These are phyloP conservation scores for Mitragyna speciosa DNA, from an alignment of 257 asterid species.

Conservation along the genomic window DNA sequence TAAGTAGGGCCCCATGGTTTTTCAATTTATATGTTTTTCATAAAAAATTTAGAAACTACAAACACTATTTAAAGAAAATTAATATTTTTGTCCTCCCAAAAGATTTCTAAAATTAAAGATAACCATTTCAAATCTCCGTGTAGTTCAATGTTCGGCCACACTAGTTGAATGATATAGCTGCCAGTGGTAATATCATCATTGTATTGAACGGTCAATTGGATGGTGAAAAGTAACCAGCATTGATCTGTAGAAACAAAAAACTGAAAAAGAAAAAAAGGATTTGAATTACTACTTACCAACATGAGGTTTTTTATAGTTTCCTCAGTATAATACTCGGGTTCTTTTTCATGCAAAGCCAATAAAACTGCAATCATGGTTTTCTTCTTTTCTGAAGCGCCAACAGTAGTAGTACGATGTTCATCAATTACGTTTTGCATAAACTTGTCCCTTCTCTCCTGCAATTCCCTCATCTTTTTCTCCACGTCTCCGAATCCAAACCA, in stretches of 20 bases:
- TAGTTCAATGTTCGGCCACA: not conserved
- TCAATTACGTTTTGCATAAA: slow-evolving; percentile 55
- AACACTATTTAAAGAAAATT: too few species aligned
- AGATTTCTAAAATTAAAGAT: too few species aligned
- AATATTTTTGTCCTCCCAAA: too few species aligned
- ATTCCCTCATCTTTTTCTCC: slow-evolving; percentile 34
- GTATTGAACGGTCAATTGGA: too few species aligned
- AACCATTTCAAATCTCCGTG: not conserved
- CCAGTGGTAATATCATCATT: not conserved
- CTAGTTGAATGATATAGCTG: too few species aligned
- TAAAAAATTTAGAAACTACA: too few species aligned
- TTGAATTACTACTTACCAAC: slow-evolving; percentile 27
- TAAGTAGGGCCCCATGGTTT: too few species aligned
- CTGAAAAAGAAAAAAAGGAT: not conserved
- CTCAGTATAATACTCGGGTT: slow-evolving; percentile 49
- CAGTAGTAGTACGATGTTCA: slow-evolving; percentile 32
- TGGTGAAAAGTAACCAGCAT: not conserved
- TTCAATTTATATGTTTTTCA: too few species aligned
- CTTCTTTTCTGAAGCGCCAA: slow-evolving; percentile 2
- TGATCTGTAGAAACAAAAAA: not conserved
- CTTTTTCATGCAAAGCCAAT: slow-evolving; percentile 43
- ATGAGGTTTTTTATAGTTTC: slow-evolving; percentile 41
- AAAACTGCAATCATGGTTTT: slow-evolving; percentile 51
- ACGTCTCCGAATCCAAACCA: slow-evolving; percentile 50
- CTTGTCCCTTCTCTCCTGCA: slow-evolving; percentile 44